Conservation (phyloP, 495 filamentous ascomycete genomes). For the Immersiella caudata region DNA sequence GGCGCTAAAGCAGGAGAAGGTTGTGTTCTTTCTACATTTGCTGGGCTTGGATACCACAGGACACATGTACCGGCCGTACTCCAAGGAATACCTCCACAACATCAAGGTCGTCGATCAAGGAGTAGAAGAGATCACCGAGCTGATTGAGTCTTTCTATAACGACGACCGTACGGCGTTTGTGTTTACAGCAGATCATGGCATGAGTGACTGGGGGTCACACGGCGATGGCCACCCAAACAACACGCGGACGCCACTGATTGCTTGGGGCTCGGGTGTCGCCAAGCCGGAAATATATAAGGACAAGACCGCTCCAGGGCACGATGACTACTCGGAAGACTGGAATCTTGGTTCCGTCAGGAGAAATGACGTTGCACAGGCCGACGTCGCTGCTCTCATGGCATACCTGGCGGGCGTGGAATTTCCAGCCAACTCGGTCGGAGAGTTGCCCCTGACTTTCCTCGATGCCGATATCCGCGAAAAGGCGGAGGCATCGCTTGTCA, state of each 20-base stretch:
- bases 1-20: constrained; percentile 76
- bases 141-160: constrained; percentile 88
- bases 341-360: constrained; percentile 75
- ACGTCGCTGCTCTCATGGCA: constrained; percentile 95
- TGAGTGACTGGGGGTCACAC: constrained; percentile 98
- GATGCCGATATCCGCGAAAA: constrained; percentile 71
- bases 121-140: constrained; percentile 74
- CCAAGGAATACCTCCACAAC: constrained; percentile 91
- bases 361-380: constrained; percentile 92
- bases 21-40: constrained; percentile 96
- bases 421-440: constrained; percentile 94
- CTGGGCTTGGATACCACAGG: constrained; percentile 95
- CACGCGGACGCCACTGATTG: constrained; percentile 89
- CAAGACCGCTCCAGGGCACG: constrained; percentile 72
- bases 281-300: constrained; percentile 62
- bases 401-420: constrained; percentile 90
- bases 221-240: constrained; percentile 98
- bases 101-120: constrained; percentile 93
- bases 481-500: constrained; percentile 82
- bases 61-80: constrained; percentile 87
- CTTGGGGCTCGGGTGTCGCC: constrained; percentile 92
- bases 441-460: constrained; percentile 84
- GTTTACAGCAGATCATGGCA: constrained; percentile 98
- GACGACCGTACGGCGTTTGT: constrained; percentile 93
- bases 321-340: constrained; percentile 93